Percentiles rank a stretch among this genome's conserved stretches.
phyloP scores from a whole-genome alignment of 129 eudicot species.

The Helianthus annuus region HanXRQr2.0-SUNRISE NC_035445.2:136950245-136950744 shows the following conservation, averaged over 20 bases:
- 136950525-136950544: neutral
- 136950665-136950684: neutral
- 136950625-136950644: neutral
- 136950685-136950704: conserved; percentile 7
- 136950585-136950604: conserved; percentile 14
- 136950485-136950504: neutral
- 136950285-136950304: conserved; percentile 1
- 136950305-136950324: too few relatives aligned
- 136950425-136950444: conserved; percentile 1
- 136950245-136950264: neutral
- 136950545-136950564: neutral
- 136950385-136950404: too few relatives aligned
- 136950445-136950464: conserved; percentile 2
- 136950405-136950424: neutral
- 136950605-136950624: neutral
- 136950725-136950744: neutral
- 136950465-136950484: conserved; percentile 10
- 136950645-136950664: neutral
- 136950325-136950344: too few relatives aligned
- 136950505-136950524: neutral
- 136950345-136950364: too few relatives aligned
- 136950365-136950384: too few relatives aligned
- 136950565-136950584: neutral
- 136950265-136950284: too few relatives aligned
- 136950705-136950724: neutral